Evolutionary conservation across 2,329 filamentous ascomycete genomes (phyloP).

Genomic region (Coleophoma cylindrospora): DNA sequence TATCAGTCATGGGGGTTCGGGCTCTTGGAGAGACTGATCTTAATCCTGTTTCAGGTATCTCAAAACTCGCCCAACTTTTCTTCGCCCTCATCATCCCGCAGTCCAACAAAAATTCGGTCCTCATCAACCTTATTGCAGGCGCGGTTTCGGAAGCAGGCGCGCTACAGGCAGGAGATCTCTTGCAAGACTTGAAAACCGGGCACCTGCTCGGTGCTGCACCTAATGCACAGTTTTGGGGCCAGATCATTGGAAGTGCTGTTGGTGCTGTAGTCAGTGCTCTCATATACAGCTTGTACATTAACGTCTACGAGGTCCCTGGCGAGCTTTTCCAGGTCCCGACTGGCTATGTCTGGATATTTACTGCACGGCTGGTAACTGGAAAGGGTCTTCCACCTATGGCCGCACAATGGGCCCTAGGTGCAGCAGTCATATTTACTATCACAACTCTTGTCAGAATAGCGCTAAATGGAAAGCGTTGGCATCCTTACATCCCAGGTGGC

Average conservation of each 20-base stretch:
- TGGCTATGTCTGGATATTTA: slow-evolving; percentile 96
- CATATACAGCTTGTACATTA: slow-evolving; percentile 86
- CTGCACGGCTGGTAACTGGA: slow-evolving; percentile 86
- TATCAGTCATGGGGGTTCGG: slow-evolving; percentile 71
- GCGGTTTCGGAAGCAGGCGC: slow-evolving; percentile 83
- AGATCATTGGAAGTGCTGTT: slow-evolving; percentile 82
- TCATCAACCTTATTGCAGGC: slow-evolving; percentile 92
- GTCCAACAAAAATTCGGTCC: slow-evolving; percentile 75
- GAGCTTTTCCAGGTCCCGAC: slow-evolving; percentile 91
- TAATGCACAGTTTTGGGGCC: slow-evolving; percentile 94
- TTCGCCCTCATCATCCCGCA: slow-evolving; percentile 87
- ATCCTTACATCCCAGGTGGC: slow-evolving; percentile 77
- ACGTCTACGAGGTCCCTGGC: slow-evolving; percentile 83
- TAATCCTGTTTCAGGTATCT: slow-evolving; percentile 94
- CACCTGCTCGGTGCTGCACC: slow-evolving; percentile 89
- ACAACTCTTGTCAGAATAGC: slow-evolving; percentile 68
- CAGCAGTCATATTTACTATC: slow-evolving; percentile 68
- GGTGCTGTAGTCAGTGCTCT: slow-evolving; percentile 82
- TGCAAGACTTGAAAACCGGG: slow-evolving; percentile 96
- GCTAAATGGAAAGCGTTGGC: slow-evolving; percentile 52
- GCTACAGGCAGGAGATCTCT: slow-evolving; percentile 89
- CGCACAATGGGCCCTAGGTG: slow-evolving; percentile 69
- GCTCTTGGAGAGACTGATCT: slow-evolving; percentile 80
- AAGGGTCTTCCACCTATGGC: slow-evolving; percentile 83
- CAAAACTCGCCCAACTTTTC: slow-evolving; percentile 91